phyloP scores from a whole-genome alignment of 1,284 basidiomycete species.

The Heimioporus punctisporus region DNA sequence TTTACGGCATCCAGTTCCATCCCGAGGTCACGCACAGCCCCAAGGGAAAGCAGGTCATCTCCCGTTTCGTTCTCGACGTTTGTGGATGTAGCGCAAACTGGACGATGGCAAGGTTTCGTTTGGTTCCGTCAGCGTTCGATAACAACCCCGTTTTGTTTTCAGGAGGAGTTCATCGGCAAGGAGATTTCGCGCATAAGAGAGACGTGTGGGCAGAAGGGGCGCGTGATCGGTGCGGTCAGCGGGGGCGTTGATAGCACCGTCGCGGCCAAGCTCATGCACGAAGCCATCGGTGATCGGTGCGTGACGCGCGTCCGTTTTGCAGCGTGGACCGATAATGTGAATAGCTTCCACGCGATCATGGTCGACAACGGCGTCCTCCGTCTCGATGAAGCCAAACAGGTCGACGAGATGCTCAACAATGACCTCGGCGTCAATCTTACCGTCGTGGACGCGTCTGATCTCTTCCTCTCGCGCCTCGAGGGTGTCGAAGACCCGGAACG shows the following conservation, averaged over 20 bases:
- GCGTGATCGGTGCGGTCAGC: constrained; percentile 97
- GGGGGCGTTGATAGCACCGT: constrained; percentile 99
- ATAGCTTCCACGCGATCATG: constrained; percentile 99
- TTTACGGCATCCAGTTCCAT: constrained; percentile 99
- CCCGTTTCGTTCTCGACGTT: constrained; percentile 85
- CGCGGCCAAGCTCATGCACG: constrained; percentile 99
- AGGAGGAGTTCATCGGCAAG: constrained; percentile 99
- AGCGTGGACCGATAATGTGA: not conserved
- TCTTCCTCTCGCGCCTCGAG: constrained; percentile 90
- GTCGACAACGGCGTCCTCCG: constrained; percentile 99
- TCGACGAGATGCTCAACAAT: constrained; percentile 94
- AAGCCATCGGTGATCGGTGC: constrained; percentile 96
- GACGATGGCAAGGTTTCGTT: constrained; percentile 82
- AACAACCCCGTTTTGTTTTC: no score
- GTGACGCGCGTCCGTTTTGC: not conserved
- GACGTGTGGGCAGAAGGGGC: constrained; percentile 93
- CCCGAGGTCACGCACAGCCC: constrained; percentile 98
- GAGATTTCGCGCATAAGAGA: constrained; percentile 95
- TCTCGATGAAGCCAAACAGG: constrained; percentile 90
- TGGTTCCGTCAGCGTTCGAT: not conserved
- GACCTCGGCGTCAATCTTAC: constrained; percentile 97
- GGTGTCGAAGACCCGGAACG: constrained; percentile 96
- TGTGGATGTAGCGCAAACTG: constrained; percentile 86
- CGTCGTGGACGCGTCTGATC: constrained; percentile 94
- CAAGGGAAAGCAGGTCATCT: constrained; percentile 91